phyloP scores from a whole-genome alignment of 2,329 filamentous ascomycete species.

The Aspergillus melleus region DNA sequence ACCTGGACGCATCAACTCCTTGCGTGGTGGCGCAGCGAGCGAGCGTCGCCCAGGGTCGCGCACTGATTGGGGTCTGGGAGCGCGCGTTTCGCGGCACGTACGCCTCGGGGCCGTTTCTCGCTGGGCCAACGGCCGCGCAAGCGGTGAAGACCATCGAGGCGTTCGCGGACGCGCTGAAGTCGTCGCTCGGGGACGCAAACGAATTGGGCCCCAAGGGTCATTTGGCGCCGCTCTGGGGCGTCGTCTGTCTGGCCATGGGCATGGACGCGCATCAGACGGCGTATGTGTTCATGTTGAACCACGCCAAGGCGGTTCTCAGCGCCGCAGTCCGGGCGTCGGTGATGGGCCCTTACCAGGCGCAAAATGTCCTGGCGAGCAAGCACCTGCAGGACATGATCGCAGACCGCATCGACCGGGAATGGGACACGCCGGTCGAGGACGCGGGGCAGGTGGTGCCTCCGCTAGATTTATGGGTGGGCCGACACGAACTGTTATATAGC shows the following conservation, averaged over 20 bases:
- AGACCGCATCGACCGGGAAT: conserved; percentile 50
- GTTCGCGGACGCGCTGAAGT: conserved; percentile 43
- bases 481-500: conserved; percentile 66
- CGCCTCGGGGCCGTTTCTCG: conserved; percentile 13
- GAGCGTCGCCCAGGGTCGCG: conserved; percentile 61
- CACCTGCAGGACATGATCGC: conserved; percentile 55
- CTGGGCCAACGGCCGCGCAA: conserved; percentile 20
- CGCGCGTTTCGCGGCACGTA: conserved; percentile 48
- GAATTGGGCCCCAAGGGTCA: conserved; percentile 51
- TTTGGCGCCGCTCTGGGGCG: conserved; percentile 62
- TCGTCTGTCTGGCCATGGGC: conserved; percentile 54
- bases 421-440: conserved; percentile 51
- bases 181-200: conserved; percentile 28
- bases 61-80: conserved; percentile 62
- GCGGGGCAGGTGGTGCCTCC: conserved; percentile 62
- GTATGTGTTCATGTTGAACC: conserved; percentile 64
- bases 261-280: conserved; percentile 55
- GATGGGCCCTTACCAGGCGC: conserved; percentile 66
- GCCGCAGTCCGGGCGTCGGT: conserved; percentile 64
- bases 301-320: conserved; percentile 63
- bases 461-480: conserved; percentile 64
- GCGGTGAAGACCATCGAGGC: conserved; percentile 31
- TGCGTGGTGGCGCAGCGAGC: conserved; percentile 64
- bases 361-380: conserved; percentile 56
- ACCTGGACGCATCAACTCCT: conserved; percentile 62